Base-by-base conservation (phyloP, 768 basidiomycete genomes). In the Solioccasus polychromus region DNA sequence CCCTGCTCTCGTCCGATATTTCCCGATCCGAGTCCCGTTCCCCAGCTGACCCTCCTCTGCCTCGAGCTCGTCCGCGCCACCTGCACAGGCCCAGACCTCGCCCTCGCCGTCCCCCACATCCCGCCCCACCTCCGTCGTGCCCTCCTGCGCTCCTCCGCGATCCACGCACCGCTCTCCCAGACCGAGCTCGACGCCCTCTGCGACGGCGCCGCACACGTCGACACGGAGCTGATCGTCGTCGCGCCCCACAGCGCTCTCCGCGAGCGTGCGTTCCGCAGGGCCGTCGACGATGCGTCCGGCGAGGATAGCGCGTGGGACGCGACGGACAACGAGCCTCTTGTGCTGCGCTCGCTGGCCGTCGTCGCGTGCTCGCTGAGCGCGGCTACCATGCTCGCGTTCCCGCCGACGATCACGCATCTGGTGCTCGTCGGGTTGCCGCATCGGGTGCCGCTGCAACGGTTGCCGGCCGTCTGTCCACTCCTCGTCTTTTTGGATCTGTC, bases 401-500 rank as follows among this genome's bases (percentile, higher is more conserved):
- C 85, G 1, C 77, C 76, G 10, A 85, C 85, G 4, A 63, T 88
- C 35, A 85, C 82, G 1, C 77, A 72, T 39, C 68, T 88, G 34
- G 78, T 76, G 17, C 72, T 88, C 22, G 53, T 88, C 49, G 67
- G 76, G 35, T 60, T 87, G 26, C 66, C 74, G 2, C 45, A 65
- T 6, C 68, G 74, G 0, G 62, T 82, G 15, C 68, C 79, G 2
- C 56, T 89, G 17, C 74, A 80, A 50, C 71, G 80, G 49, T 64
- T 89, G 29, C 78, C 84, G 1, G 67, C 62, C 10, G 58, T 75
- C 12, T 84, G 82, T 51, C 87, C 86, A 1, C 61, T 82, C n/a
- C 66, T 89, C 22, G 66, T 75, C 18, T 56, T 82, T 20, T 61
- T 88, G 26, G 86, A 88, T 57, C 60, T 89, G 37, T 89, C 87